Percentiles rank a stretch among this genome's conserved stretches.
Conservation (phyloP, 176 grass and related monocot species). For the Phoenix dactylifera region DNA sequence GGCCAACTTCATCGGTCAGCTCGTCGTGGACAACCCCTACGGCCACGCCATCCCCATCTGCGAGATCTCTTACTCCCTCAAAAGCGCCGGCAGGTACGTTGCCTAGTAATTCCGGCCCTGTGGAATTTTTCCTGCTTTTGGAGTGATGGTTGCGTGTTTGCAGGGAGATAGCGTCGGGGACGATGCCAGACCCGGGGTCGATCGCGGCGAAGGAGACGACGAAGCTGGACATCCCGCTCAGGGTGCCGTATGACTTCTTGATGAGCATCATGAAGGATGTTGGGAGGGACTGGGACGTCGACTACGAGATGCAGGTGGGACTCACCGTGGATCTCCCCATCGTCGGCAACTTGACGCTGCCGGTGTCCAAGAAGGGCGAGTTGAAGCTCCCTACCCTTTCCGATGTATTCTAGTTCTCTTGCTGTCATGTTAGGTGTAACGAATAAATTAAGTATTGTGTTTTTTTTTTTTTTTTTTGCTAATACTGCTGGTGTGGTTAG, state of each 20-base stretch:
- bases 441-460: no score
- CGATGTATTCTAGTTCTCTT: constrained; percentile 29
- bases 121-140: no score
- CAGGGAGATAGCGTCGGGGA: constrained; percentile 59
- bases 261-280: constrained; percentile 43
- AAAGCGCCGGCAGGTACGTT: constrained; percentile 29
- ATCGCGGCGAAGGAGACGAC: constrained; percentile 29
- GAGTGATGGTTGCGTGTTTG: no score
- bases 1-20: constrained; percentile 27
- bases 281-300: constrained; percentile 56
- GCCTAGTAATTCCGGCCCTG: no score
- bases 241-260: constrained; percentile 61
- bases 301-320: constrained; percentile 58
- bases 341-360: constrained; percentile 58
- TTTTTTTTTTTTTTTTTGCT: no score
- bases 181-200: constrained; percentile 67
- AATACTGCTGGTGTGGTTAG: no score
- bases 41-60: constrained; percentile 54
- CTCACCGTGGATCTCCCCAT: constrained; percentile 74
- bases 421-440: no score
- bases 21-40: constrained; percentile 59
- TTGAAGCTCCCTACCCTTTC: constrained; percentile 72
- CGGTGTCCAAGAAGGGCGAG: constrained; percentile 65
- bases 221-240: constrained; percentile 40
- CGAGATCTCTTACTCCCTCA: constrained; percentile 63